A percentile compares a stretch with the other conserved stretches of the same genome.
These are phyloP conservation scores for Ettlia oleoabundans DNA, from an alignment of 139 green algal species.

Conservation along the genomic window DNA sequence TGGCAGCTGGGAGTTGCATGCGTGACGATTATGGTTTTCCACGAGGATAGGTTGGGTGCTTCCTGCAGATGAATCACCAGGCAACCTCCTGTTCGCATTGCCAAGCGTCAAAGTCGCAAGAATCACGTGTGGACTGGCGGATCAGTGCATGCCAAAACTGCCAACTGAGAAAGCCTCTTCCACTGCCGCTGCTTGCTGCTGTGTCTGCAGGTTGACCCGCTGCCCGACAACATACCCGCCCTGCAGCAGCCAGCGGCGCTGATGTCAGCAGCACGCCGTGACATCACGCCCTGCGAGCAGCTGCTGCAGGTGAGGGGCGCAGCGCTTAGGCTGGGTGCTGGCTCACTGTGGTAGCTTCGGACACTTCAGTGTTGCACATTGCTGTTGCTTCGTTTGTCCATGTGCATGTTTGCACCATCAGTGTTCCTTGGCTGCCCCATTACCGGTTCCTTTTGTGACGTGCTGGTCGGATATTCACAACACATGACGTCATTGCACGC, in stretches of 20 bases:
- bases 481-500: too few relatives aligned
- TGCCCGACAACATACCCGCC: slow-evolving; percentile 20
- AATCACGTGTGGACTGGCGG: too few relatives aligned
- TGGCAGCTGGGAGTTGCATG: neutral
- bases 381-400: too few relatives aligned
- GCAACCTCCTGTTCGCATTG: neutral
- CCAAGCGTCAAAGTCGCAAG: neutral
- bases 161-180: too few relatives aligned
- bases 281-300: slow-evolving; percentile 30
- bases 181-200: neutral
- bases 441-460: too few relatives aligned
- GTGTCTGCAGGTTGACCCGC: slow-evolving; percentile 39
- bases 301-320: slow-evolving; percentile 16
- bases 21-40: neutral
- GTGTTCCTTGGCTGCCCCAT: too few relatives aligned
- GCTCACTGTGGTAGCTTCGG: too few relatives aligned
- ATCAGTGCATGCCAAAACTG: too few relatives aligned
- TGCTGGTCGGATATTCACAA: too few relatives aligned
- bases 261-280: slow-evolving; percentile 1
- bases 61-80: neutral
- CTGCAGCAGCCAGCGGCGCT: slow-evolving; percentile 13
- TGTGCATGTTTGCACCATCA: too few relatives aligned
- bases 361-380: too few relatives aligned
- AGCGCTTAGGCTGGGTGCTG: neutral
- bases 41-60: neutral